These are phyloP conservation scores for Sporothrix globosa DNA, from an alignment of 2,329 filamentous ascomycete species.

Conservation along the genomic window DNA sequence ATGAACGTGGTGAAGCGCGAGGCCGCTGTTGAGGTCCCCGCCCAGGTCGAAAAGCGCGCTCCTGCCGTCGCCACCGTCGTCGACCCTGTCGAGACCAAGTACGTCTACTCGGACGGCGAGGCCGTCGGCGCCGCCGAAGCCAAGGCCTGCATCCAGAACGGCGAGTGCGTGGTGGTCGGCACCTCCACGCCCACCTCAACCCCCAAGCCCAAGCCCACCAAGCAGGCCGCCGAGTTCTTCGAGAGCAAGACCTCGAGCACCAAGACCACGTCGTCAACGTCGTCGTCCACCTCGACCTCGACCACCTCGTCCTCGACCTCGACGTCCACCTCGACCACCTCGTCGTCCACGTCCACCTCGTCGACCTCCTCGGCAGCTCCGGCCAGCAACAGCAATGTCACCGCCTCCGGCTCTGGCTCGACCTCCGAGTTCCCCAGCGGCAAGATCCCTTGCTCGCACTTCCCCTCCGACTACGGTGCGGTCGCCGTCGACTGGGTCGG, in stretches of 20 bases:
- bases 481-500: conserved; percentile 69
- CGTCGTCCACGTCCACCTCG: background rate
- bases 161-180: conserved; percentile 68
- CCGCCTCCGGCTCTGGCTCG: conserved; percentile 51
- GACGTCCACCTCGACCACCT: conserved; percentile 23
- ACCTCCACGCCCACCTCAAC: conserved; percentile 59
- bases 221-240: conserved; percentile 55
- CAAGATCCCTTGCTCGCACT: conserved; percentile 67
- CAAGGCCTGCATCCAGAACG: conserved; percentile 69
- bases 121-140: conserved; percentile 66
- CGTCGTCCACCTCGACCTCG: conserved; percentile 39
- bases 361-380: conserved; percentile 40
- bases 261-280: conserved; percentile 32
- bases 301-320: conserved; percentile 5
- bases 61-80: conserved; percentile 58
- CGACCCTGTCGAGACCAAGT: conserved; percentile 67
- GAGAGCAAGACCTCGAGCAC: conserved; percentile 47
- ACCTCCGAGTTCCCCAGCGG: conserved; percentile 75
- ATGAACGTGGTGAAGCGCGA: conserved; percentile 53
- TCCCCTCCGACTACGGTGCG: conserved; percentile 82
- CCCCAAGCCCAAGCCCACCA: conserved; percentile 43
- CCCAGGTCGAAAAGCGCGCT: conserved; percentile 50
- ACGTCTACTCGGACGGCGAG: conserved; percentile 67
- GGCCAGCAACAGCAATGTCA: background rate
- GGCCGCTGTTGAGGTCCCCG: conserved; percentile 37